Evolutionary conservation across 306 rosid genomes (phyloP).

Genomic region (Fragaria ananassa): DNA sequence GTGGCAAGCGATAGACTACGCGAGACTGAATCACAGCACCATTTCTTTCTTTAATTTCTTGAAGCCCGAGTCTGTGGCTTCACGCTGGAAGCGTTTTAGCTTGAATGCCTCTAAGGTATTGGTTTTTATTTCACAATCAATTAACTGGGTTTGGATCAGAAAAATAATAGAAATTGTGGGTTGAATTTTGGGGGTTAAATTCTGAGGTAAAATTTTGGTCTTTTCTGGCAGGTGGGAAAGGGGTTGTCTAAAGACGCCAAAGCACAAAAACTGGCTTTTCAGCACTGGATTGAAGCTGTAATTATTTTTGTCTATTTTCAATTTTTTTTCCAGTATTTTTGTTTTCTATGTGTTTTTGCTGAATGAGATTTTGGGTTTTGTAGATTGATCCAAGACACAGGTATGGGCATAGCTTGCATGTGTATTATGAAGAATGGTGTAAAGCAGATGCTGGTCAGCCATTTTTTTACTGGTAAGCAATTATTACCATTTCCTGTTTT

Average conservation of each 20-base stretch:
- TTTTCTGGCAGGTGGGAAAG: constrained; percentile 70
- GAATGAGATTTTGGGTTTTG: constrained; percentile 4
- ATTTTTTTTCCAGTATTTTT: not conserved
- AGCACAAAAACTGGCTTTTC: constrained; percentile 92
- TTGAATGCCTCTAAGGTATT: constrained; percentile 83
- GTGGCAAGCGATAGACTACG: constrained; percentile 87
- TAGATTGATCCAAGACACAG: constrained; percentile 98
- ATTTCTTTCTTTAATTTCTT: constrained; percentile 74
- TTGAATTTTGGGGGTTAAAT: constrained; percentile 1
- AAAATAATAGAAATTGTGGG: not conserved
- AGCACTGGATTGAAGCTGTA: constrained; percentile 99
- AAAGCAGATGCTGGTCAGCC: constrained; percentile 79
- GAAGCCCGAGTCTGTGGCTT: constrained; percentile 54
- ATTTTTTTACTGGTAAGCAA: constrained; percentile 78
- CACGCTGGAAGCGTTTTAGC: constrained; percentile 64
- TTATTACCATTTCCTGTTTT: not conserved
- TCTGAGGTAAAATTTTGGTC: not conserved
- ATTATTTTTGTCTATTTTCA: constrained; percentile 16
- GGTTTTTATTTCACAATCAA: not conserved
- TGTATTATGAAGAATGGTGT: constrained; percentile 78
- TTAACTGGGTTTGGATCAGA: constrained; percentile 1
- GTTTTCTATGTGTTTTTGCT: constrained; percentile 3
- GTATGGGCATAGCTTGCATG: constrained; percentile 88
- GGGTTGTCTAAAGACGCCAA: constrained; percentile 78
- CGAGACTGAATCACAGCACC: constrained; percentile 62